Base-by-base conservation (phyloP, 495 filamentous ascomycete genomes). In the Penicillium pancosmium region DNA sequence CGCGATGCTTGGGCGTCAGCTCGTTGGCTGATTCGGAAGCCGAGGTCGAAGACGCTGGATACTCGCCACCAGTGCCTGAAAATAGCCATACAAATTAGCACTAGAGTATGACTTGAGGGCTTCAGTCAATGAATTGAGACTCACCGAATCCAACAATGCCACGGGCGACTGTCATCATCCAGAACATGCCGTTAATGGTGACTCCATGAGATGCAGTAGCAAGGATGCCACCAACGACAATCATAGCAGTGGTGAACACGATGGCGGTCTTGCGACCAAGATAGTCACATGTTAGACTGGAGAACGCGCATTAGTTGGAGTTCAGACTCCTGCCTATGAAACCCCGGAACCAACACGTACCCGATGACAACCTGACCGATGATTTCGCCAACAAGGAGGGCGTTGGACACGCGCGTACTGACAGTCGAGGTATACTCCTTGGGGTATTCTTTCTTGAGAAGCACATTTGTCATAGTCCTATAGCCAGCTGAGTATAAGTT, bases 11-110 rank as follows among this genome's bases (percentile, higher is more conserved):
- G 4, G 70, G 72, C 3, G 62, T 67, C 50, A 74, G 64, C 38
- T 82, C 78, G 35, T 83, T 81, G 2, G 80, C 75, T n/a, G 78
- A 76, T 65, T 83, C 81, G 21, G 74, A 75, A 7, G 78, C 80
- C 1, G 70, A 73, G 2, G 76, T 74, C 4, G 75, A 76, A 2
- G 68, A 78, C 18, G 78, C 79, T 7, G 79, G 78, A 58, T 81
- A 80, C 60, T 80, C 79, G 52, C 78, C 78, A 27, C 73, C 76
- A 21, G 71, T 57, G 7, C 69, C 70, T 69, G 46, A 11, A 8
- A 6, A 25, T 8, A 38, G 5, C 18, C 34, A 21, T 9, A 54
- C 40, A 9, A 13, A 18, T 13, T 48, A 48, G 19, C 21, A 1
- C 6, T 13, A 1, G 4, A 40, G 5, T 40, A 40, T 38, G 13